Conservation (phyloP, 139 green algal species). For the Coelastrella sp. region DNA sequence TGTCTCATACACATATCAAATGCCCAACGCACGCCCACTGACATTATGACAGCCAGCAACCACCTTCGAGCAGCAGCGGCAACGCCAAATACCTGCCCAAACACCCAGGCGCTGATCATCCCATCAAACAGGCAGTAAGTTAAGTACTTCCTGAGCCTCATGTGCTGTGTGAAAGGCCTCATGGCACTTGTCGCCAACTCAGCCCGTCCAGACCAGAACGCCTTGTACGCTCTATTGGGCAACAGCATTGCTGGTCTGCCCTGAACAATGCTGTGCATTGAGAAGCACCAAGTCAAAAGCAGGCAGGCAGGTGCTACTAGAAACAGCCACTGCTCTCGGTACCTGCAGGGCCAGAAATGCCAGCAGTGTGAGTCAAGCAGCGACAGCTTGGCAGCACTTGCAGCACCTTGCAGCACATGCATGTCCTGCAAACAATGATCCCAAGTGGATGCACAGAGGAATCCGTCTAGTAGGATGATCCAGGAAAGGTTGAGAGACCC, state of each 20-base stretch:
- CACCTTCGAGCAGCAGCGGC: too few species aligned
- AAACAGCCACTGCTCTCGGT: constrained; percentile 29
- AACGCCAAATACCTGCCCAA: background rate
- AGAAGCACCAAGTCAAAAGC: background rate
- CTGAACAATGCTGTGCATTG: background rate
- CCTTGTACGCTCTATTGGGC: background rate
- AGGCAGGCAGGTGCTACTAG: background rate
- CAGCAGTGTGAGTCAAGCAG: background rate
- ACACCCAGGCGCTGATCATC: background rate
- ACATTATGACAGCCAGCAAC: too few species aligned
- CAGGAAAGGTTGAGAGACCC: background rate
- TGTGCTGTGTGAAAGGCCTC: constrained; percentile 33
- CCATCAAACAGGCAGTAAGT: constrained; percentile 5
- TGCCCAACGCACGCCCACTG: too few species aligned
- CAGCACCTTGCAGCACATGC: background rate
- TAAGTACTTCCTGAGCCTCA: constrained; percentile 27
- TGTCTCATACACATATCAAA: too few species aligned
- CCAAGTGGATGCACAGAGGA: background rate
- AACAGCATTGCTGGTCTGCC: constrained; percentile 4
- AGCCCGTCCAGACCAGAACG: background rate
- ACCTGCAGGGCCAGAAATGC: background rate
- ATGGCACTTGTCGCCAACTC: background rate
- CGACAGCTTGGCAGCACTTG: background rate
- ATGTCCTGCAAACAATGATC: background rate
- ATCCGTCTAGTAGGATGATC: background rate